Evolutionary conservation across 306 rosid species (phyloP).

Genomic region (Vigna angularis): DNA sequence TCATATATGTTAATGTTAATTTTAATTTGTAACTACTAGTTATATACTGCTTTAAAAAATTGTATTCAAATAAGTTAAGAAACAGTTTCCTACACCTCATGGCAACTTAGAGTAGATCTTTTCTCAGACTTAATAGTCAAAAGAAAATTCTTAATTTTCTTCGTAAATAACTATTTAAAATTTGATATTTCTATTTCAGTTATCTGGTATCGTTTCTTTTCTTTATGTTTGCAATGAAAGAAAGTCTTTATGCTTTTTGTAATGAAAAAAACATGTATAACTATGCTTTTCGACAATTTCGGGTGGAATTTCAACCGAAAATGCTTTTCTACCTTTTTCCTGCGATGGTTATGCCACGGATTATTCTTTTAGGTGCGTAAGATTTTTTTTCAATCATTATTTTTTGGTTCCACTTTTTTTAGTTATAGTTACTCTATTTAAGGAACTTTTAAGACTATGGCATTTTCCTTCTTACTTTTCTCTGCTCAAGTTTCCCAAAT

Average conservation of each 20-base stretch:
- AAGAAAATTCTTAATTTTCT: background rate
- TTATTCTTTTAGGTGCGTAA: background rate
- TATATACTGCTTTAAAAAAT: background rate
- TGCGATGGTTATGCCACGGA: background rate
- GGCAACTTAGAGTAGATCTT: too few relatives aligned
- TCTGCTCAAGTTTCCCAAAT: background rate
- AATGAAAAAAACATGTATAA: background rate
- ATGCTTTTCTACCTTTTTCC: background rate
- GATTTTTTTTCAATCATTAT: background rate
- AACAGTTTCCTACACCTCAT: too few relatives aligned
- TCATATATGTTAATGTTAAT: background rate
- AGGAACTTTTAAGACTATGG: background rate
- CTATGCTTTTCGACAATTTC: background rate
- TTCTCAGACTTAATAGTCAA: background rate
- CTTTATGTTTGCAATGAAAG: background rate
- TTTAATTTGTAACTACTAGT: background rate
- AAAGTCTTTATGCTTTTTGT: background rate
- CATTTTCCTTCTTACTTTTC: background rate
- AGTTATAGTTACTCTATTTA: background rate
- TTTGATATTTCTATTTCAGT: background rate
- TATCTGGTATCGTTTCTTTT: background rate
- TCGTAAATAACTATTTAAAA: background rate
- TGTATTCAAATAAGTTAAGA: too few relatives aligned
- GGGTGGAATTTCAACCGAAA: background rate
- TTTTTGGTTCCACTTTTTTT: background rate